Percentiles rank a stretch among this genome's conserved stretches.
Evolutionary conservation across 371 early-diverging fungal genomes (phyloP).

Genomic region (Zychaea mexicana): DNA sequence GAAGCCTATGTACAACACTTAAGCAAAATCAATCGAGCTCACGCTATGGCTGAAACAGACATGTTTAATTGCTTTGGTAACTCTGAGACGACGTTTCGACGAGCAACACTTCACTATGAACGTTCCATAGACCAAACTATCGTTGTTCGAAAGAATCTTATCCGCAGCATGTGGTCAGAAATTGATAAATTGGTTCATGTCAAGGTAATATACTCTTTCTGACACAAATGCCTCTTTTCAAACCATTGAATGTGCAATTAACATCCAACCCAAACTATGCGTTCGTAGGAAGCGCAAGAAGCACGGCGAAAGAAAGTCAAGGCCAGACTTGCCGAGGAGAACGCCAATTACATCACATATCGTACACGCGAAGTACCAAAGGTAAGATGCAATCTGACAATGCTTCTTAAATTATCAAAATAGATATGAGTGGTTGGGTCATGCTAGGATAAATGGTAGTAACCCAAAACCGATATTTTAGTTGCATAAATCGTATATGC

Average conservation of each 20-base stretch:
- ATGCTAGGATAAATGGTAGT: no score
- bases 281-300: constrained; percentile 35
- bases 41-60: constrained; percentile 22
- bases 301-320: constrained; percentile 38
- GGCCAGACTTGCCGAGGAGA: constrained; percentile 32
- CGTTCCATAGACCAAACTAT: constrained; percentile 34
- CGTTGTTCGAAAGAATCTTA: constrained; percentile 21
- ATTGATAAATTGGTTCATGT: constrained; percentile 14
- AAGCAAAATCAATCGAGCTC: constrained; percentile 27
- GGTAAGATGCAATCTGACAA: constrained; percentile 18
- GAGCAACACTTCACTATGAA: constrained; percentile 33
- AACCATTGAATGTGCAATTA: background rate
- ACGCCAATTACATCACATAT: constrained; percentile 35
- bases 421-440: no score
- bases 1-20: constrained; percentile 38
- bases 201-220: constrained; percentile 11
- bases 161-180: constrained; percentile 18
- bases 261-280: background rate
- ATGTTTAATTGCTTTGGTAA: constrained; percentile 27
- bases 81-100: constrained; percentile 25
- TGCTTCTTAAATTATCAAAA: background rate
- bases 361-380: constrained; percentile 43
- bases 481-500: constrained; percentile 50
- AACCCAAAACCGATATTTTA: constrained; percentile 12
- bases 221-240: background rate